These are phyloP conservation scores for Phytophthora colocasiae DNA, from an alignment of 352 stramenopile species.

Conservation along the genomic window DNA sequence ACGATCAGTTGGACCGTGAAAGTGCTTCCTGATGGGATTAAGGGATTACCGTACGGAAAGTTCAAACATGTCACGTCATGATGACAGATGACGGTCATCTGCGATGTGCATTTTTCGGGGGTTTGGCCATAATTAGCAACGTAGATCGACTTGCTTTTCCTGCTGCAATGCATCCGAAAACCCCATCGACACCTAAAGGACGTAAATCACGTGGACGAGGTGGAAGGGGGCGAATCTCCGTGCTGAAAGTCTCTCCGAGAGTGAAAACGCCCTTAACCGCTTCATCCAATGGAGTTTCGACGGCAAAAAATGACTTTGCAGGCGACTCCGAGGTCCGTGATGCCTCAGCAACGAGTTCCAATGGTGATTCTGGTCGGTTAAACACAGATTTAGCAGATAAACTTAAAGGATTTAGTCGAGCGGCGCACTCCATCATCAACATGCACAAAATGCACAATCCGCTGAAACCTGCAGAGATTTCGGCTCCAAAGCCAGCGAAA, in stretches of 20 bases:
- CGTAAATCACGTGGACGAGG: conserved; percentile 10
- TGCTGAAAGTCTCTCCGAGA: conserved; percentile 16
- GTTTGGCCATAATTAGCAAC: conserved; percentile 19
- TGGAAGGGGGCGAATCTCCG: conserved; percentile 9
- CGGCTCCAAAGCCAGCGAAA: neutral
- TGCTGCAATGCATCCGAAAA: conserved; percentile 11
- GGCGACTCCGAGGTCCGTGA: neutral
- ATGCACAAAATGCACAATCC: conserved; percentile 23
- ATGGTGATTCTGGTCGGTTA: neutral
- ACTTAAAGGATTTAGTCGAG: conserved; percentile 34
- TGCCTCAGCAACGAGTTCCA: neutral
- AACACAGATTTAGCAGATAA: neutral
- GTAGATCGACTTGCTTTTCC: neutral
- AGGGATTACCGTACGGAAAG: no score
- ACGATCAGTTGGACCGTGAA: no score
- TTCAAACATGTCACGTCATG: neutral
- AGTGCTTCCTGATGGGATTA: no score
- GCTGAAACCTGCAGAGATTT: neutral
- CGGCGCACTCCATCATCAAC: conserved; percentile 46
- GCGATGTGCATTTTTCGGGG: no score
- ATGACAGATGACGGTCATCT: no score
- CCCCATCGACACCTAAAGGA: conserved; percentile 23
- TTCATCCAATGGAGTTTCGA: no score
- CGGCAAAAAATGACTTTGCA: conserved; percentile 5
- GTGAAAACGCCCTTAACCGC: conserved; percentile 7